Evolutionary conservation across 2,329 filamentous ascomycete genomes (phyloP), one percentile per base, ranked within the genome.

Genomic region (Penicillium digitatum): DNA sequence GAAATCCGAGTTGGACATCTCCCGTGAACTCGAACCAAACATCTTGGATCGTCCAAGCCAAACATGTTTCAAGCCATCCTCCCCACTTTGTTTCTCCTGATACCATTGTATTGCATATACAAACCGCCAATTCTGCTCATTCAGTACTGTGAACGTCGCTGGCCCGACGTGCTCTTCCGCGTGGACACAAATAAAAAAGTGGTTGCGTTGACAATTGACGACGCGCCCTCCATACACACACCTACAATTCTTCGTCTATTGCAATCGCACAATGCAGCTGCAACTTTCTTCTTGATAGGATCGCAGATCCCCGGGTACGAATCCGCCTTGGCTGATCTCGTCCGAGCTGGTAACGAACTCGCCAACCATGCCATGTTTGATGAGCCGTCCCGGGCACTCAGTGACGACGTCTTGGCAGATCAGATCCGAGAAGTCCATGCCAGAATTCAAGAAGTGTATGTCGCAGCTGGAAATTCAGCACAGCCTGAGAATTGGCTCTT

Each of bases 361-460:
- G 91, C 83, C 24, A 96, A 96, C 74, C 91, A 96, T 73, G 91
- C 88, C 10, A 92, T 94, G 89, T 82, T 85, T 70, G 91, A 96
- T 72, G 89, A 94, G 76, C 85, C 90, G 0, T 87, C 86, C 10
- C 79, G 82, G 42, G 77, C 77, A 0, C 77, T 95, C 26, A 73
- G 78, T 38, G 79, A 85, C 48, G 75, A 75, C 0, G 79, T 82
- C 58, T 81, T 96, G 1, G 74, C 78, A 34, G 66, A 69, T 1
- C 84, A 95, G 75, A 86, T 95, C 48, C 68, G 72, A 12, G 62
- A 78, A 11, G 89, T 95, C 16, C 84, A 90, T 62, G 69, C 60
- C 0, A 77, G 82, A 66, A 82, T 91, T 48, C 73, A 78, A 9
- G 63, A 69, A 0, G 84, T 85, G 1, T 88, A 89, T 66, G 61